Evolutionary conservation across 805 yeast species (phyloP), one percentile per base, ranked within the genome.

Genomic region (Zygosaccharomyces lentus): DNA sequence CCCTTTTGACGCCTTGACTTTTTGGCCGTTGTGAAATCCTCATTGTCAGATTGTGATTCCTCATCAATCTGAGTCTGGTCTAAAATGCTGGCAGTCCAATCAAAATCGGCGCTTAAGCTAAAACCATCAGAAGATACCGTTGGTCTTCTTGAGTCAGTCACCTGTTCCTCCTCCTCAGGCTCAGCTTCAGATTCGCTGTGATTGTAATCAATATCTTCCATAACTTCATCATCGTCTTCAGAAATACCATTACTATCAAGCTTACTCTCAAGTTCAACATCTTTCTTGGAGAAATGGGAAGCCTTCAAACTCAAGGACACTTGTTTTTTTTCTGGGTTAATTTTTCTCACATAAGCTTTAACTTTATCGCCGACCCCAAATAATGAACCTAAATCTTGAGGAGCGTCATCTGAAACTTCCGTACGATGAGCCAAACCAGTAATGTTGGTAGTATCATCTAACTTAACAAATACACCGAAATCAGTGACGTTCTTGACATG

Each of bases 301-400:
- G 97, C 97, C 71, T 89, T 91, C 90, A 91, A 82, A 52, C 98
- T 96, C 50, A 91, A 75, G 0, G 96, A 82, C 16, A 91, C 61
- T 61, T 85, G 90, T 50, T 82, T 82, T 72, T 84, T 88, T 9
- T 72, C 79, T 1, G 55, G 46, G 57, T 85, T 82, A 26, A 83
- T 71, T 25, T 72, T 76, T 55, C 90, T 71, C 31, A 91, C 74
- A 68, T 84, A 84, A 29, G 87, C 95, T 68, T 87, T 87, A 36
- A 91, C 97, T 51, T 84, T 75, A 62, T 91, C 98, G 53, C 98
- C 98, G 57, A 80, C 87, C 45, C 85, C 83, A 65, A 91, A 91
- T 47, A 91, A 73, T 10, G 80, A 71, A 36, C 72, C 61, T 23
- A 85, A 65, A 56, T 88, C 80, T 32, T 75, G 76, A 27, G 75